Base-by-base conservation (phyloP, 2,329 filamentous ascomycete genomes). In the Leptographium radiaticola region DNA sequence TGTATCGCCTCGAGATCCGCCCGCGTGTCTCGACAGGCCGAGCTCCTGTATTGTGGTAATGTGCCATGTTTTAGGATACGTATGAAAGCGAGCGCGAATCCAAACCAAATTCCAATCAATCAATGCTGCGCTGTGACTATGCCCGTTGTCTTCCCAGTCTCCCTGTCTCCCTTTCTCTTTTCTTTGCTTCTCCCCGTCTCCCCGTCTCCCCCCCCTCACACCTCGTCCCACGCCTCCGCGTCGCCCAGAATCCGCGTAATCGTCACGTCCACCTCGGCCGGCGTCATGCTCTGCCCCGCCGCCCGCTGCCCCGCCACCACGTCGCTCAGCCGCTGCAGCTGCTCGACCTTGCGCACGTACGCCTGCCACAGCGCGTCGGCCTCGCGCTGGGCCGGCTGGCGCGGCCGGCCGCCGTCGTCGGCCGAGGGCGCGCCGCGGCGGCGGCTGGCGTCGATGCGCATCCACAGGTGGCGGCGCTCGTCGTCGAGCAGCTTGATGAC, bases 401-500 rank as follows among this genome's bases (percentile, higher is more conserved):
- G 49, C 2, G 44, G 2, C 15, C n/a, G 30, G n/a, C 42, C n/a
- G 13, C n/a, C n/a, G 38, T 31, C 56, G 30, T 45, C 31, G 2
- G 51, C 11, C 18, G 34, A 8, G 7, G 38, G 38, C 45, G 25
- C 46, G 36, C 33, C 44, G 9, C 25, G 16, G 8, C 13, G 73
- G 61, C 85, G 79, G 55, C 80, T 76, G 38, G 75, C 67, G 0
- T 76, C 71, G n/a, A 89, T 76, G 61, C 84, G 76, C 59, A 85
- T 75, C 67, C 87, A 85, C 52, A 94, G 70, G 64, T 94, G 87
- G 13, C 77, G 75, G 46, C 90, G 77, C 66, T 95, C 89, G 64
- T 94, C 88, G 60, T 87, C 76, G 4, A 94, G 72, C 9, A 82
- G 78, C 68, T 94, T 93, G 65, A 95, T 83, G 25, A 95, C 86